These are phyloP conservation scores for Marasmius fiardii DNA, from an alignment of 1,284 basidiomycete species.

Conservation along the genomic window DNA sequence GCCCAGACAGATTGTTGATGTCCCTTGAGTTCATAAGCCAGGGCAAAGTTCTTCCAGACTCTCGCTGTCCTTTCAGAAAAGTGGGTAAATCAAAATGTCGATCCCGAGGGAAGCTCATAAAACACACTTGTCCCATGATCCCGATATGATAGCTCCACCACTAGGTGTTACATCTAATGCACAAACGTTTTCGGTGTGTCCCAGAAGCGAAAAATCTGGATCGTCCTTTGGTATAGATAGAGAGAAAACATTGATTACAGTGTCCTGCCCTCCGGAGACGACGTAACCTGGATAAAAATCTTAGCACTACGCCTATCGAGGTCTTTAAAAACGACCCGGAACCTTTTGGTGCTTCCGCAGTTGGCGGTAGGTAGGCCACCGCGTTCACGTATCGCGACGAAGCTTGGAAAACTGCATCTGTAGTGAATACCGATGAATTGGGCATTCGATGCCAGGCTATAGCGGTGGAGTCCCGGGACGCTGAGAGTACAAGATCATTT, in stretches of 20 bases:
- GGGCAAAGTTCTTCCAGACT: conserved; percentile 86
- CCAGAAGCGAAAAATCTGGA: conserved; percentile 78
- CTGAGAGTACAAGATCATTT: conserved; percentile 75
- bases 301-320: conserved; percentile 16
- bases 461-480: conserved; percentile 87
- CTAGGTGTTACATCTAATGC: conserved; percentile 69
- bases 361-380: conserved; percentile 71
- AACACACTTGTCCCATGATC: conserved; percentile 93
- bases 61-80: conserved; percentile 73
- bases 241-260: conserved; percentile 78
- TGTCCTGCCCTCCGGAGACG: conserved; percentile 84
- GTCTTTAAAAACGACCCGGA: conserved; percentile 18
- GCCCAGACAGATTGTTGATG: conserved; percentile 96
- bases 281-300: conserved; percentile 59
- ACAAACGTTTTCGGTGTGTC: conserved; percentile 92
- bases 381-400: conserved; percentile 82
- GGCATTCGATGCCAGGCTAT: conserved; percentile 76
- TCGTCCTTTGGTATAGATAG: conserved; percentile 59
- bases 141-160: conserved; percentile 84
- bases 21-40: conserved; percentile 75
- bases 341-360: conserved; percentile 68
- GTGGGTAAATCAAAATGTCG: not conserved
- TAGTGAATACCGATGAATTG: conserved; percentile 45
- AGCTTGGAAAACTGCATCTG: conserved; percentile 56
- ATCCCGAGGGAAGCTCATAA: conserved; percentile 10